Evolutionary conservation across 352 stramenopile species (phyloP).

Genomic region (Pythium brassicae): DNA sequence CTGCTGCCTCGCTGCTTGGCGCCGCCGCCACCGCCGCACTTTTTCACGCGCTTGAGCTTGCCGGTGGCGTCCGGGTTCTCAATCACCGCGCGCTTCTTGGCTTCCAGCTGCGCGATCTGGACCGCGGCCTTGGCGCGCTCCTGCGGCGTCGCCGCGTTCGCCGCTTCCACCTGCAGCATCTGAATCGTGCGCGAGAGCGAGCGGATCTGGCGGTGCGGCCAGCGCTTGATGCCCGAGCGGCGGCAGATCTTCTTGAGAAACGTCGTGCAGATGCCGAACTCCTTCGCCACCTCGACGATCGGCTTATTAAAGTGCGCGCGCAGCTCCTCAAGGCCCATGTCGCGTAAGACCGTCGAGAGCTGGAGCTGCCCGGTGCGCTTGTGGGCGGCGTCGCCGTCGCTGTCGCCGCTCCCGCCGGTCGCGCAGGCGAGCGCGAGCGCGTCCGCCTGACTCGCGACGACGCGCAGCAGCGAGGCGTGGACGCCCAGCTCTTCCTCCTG

Average conservation of each 20-base stretch:
- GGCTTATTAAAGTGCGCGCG: conserved; percentile 56
- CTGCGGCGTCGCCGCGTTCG: conserved; percentile 28
- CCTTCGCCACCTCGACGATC: conserved; percentile 41
- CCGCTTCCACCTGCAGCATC: conserved; percentile 67
- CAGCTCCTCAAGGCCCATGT: conserved; percentile 58
- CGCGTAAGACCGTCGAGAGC: conserved; percentile 40
- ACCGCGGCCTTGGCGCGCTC: conserved; percentile 46
- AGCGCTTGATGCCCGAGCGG: conserved; percentile 54
- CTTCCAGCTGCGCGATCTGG: conserved; percentile 59
- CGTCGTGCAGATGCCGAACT: conserved; percentile 62
- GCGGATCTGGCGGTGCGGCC: conserved; percentile 57
- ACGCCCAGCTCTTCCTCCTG: conserved; percentile 13
- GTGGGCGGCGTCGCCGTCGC: background rate
- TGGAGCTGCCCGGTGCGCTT: conserved; percentile 33
- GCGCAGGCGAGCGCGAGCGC: background rate
- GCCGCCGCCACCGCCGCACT: conserved; percentile 23
- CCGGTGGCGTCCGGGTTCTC: conserved; percentile 53
- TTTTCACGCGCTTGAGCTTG: conserved; percentile 65
- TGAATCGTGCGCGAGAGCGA: conserved; percentile 66
- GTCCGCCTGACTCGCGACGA: conserved; percentile 29
- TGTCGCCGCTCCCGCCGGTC: conserved; percentile 10
- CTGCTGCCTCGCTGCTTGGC: background rate
- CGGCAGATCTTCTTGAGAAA: conserved; percentile 69
- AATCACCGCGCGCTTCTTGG: conserved; percentile 65
- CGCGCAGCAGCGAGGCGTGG: conserved; percentile 33